Evolutionary conservation across 805 yeast genomes (phyloP), one percentile per base, ranked within the genome.

Genomic region (Saturnispora kantuleensis): DNA sequence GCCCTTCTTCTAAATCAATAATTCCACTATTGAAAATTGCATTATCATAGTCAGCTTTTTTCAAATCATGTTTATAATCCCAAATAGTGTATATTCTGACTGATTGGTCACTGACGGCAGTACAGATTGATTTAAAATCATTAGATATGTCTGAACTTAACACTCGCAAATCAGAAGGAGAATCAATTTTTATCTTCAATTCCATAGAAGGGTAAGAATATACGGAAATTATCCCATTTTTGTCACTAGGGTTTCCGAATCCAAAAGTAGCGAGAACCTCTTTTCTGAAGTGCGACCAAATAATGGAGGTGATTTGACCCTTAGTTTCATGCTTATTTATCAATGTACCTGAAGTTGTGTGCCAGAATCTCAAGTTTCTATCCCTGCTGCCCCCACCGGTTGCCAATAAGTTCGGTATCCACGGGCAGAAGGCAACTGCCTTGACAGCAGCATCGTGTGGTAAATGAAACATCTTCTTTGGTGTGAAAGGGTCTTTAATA

Each of bases 361-460:
- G 95, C 96, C 96, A 88, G 58, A 87, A 86, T 47, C 89, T 59
- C 8, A 88, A 74, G n/a, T 73, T 73, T 41, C 89, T 66, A 58
- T 89, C 97, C 53, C 77, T 79, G 16, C 81, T 76, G 0, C 97
- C 97, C 3, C 93, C 96, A 0, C 97, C 97, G 0, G 96, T 87
- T 1, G 90, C 96, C 31, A 89, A 59, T 8, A 89, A 63, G 2
- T 82, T 71, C 11, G 77, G 77, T 15, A 86, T 72, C 96, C 96
- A 88, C 0, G 97, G 97, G 57, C 96, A 89, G 54, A 76, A 89
- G 3, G 90, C 83, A 38, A 89, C 67, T 0, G 96, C 97, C 54
- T 88, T 88, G 0, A 89, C 89, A 0, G 97, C 97, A 1, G 96
- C 95, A 2, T 68, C 65, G 55, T 89, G 97, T 1, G 71, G 75